phyloP scores from a whole-genome alignment of 2,329 filamentous ascomycete genomes.

The Xylariaceae sp. region DNA sequence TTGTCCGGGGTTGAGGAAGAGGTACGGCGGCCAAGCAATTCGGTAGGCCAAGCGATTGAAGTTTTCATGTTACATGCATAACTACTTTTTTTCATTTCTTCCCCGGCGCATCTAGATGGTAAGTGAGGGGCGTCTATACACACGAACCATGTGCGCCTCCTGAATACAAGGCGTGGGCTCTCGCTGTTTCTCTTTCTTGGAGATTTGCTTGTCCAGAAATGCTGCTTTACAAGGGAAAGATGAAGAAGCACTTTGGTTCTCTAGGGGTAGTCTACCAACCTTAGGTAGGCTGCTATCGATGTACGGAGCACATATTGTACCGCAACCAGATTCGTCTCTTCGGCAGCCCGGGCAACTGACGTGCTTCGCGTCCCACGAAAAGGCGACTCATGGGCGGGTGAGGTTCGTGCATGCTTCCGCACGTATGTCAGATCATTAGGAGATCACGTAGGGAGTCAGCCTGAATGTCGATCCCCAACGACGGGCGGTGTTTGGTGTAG shows the following conservation, averaged over 20 bases:
- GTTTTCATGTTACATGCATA: not conserved
- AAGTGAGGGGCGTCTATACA: not conserved
- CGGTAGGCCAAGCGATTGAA: not conserved
- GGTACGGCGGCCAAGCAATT: not conserved
- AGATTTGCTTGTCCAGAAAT: not conserved
- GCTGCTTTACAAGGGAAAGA: not conserved
- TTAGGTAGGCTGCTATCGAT: not conserved
- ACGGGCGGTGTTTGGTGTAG: no score
- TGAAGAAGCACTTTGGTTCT: no score
- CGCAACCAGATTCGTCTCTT: not conserved
- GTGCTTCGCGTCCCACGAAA: slow-evolving; percentile 3
- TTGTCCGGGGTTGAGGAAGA: no score
- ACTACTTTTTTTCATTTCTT: not conserved
- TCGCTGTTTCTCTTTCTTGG: not conserved
- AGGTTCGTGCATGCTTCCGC: slow-evolving; percentile 4
- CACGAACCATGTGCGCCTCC: not conserved
- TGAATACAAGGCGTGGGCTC: not conserved
- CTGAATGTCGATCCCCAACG: not conserved
- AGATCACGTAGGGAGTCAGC: slow-evolving; percentile 7
- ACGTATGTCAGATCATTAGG: slow-evolving; percentile 11
- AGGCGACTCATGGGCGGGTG: not conserved
- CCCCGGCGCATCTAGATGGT: not conserved
- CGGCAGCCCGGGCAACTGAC: slow-evolving; percentile 6
- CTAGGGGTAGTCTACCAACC: no score
- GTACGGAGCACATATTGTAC: not conserved